A percentile compares a stretch with the other conserved stretches of the same genome.
Evolutionary conservation across 1,284 basidiomycete genomes (phyloP).

Genomic region (Heliocybe sulcata): DNA sequence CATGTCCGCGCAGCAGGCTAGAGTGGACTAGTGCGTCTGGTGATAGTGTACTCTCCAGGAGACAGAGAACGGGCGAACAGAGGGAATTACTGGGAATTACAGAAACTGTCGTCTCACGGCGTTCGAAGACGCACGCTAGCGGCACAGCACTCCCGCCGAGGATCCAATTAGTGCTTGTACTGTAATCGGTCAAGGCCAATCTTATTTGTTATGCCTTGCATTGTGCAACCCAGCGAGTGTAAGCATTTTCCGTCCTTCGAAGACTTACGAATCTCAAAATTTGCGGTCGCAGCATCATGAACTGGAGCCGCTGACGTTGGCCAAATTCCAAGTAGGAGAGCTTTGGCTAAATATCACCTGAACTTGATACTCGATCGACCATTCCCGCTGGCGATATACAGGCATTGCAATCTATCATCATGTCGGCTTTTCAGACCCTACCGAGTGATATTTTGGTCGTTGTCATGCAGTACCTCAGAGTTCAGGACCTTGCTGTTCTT

Average conservation of each 20-base stretch:
- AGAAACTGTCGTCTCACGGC: not conserved
- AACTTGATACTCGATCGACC: not conserved
- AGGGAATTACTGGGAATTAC: no score
- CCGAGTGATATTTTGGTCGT: constrained; percentile 55
- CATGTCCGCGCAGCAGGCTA: constrained; percentile 35
- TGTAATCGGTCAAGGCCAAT: no score
- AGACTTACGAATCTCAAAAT: not conserved
- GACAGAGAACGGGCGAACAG: constrained; percentile 2
- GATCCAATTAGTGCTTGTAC: not conserved
- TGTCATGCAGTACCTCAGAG: constrained; percentile 38
- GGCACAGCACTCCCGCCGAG: not conserved
- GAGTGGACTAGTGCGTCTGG: constrained; percentile 11
- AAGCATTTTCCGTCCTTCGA: no score
- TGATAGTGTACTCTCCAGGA: not conserved
- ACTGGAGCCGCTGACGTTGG: not conserved
- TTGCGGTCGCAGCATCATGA: not conserved
- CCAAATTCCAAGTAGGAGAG: not conserved
- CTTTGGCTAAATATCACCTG: not conserved
- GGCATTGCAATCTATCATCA: not conserved
- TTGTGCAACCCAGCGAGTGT: no score
- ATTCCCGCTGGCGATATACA: not conserved
- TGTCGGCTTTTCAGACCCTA: constrained; percentile 16
- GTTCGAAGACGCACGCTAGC: no score
- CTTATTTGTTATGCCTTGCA: no score
- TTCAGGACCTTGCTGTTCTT: constrained; percentile 38